Base-by-base conservation (phyloP, 2,329 filamentous ascomycete genomes). In the Fusarium sp. region DNA sequence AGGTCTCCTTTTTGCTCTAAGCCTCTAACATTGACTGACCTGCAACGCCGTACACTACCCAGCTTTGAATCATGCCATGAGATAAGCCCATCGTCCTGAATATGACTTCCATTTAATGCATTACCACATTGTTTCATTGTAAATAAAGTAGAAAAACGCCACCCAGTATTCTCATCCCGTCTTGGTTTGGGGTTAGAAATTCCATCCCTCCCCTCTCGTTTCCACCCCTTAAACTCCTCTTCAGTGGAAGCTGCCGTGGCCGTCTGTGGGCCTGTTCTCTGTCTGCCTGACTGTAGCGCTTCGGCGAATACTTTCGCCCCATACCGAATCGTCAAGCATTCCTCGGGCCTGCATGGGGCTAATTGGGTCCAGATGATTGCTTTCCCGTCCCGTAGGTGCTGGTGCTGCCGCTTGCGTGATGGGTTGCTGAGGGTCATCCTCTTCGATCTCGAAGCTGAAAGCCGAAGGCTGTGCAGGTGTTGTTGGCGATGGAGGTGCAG, bases 231-330 rank as follows among this genome's bases (percentile, higher is more conserved):
- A 74, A 29, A 30, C 45, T 48, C 55, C 27, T 44, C 34, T 52
- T 74, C 61, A 78, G 30, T 68, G 69, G 27, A 76, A 62, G 55
- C 77, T 76, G 16, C 74, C 76, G 32, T 79, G 78, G 48, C 76
- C 73, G 41, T 77, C 76, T 57, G 80, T 78, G 41, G 77, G 77
- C 53, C 77, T 75, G 25, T 82, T 78, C 16, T 74, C 70, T 48
- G 83, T 82, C 70, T 81, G 83, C 54, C 83, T 82, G 56, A 86
- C 87, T 56, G 94, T 97, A 73, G 96, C 94, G 81, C 94, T 97
- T 67, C 94, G 87, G 69, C 94, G 87, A 70, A 98, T 94, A 83
- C 93, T 97, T 81, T 97, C 93, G 54, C 95, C 93, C 95, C 95
- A 98, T 18, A 92, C 91, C 20, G 93, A 96, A 76, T 95, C 92